These are phyloP conservation scores for Lactuca saligna DNA, from an alignment of 129 eudicot species.

Conservation along the genomic window DNA sequence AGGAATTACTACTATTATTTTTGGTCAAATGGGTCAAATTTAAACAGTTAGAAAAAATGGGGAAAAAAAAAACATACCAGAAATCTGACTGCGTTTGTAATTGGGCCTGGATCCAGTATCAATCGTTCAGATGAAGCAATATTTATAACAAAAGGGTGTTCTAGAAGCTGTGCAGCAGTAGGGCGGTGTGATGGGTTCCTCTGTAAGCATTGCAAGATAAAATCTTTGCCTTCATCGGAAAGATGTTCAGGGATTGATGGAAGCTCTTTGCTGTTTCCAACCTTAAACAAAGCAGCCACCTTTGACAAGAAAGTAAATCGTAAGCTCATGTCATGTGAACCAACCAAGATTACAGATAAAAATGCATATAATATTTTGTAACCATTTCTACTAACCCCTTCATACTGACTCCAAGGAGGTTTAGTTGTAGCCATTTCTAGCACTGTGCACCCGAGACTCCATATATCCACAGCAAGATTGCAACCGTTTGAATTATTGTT, in stretches of 20 bases:
- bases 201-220: conserved; percentile 64
- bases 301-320: conserved; percentile 14
- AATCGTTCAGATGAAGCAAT: conserved; percentile 43
- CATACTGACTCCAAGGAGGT: conserved; percentile 93
- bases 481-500: conserved; percentile 58
- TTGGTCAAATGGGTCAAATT: neutral
- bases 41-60: neutral
- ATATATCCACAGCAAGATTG: conserved; percentile 80
- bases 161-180: conserved; percentile 59
- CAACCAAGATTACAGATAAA: neutral
- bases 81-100: conserved; percentile 35
- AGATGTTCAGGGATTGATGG: conserved; percentile 71
- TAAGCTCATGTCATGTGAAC: conserved; percentile 7
- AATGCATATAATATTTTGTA: neutral
- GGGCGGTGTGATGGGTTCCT: conserved; percentile 68
- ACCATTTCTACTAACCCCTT: conserved; percentile 66
- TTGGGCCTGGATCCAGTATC: conserved; percentile 29
- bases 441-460: conserved; percentile 94
- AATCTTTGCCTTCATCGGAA: conserved; percentile 77
- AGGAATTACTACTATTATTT: conserved; percentile 3
- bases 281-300: conserved; percentile 86
- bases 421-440: conserved; percentile 83
- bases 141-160: conserved; percentile 69
- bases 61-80: conserved; percentile 32
- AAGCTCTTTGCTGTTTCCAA: conserved; percentile 83